Conservation (phyloP, 2,329 filamentous ascomycete genomes). For the Hypoxylon sp. region DNA sequence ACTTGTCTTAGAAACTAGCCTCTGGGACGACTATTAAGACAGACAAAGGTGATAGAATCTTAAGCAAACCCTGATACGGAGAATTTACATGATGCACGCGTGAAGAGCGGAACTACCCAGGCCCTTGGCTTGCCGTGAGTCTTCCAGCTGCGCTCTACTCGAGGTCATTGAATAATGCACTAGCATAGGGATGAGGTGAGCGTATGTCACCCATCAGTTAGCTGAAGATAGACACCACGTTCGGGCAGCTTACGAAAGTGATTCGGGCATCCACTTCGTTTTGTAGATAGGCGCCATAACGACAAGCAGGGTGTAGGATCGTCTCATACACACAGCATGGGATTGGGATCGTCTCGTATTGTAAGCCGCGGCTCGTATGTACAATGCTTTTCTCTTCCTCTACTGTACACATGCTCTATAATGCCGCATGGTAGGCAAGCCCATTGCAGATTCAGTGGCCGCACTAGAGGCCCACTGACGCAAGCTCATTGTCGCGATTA, state of each 20-base stretch:
- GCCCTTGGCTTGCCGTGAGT: not conserved
- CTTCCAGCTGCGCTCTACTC: not conserved
- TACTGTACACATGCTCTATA: conserved; percentile 40
- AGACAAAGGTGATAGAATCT: not conserved
- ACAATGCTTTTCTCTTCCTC: conserved; percentile 44
- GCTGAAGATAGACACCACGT: not conserved
- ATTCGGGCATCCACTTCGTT: not conserved
- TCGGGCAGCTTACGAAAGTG: not conserved
- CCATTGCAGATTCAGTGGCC: not conserved
- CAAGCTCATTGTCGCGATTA: conserved; percentile 47
- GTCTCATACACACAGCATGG: not conserved
- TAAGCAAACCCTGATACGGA: not conserved
- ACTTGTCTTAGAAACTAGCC: not conserved
- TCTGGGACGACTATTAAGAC: not conserved
- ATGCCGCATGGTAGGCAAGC: conserved; percentile 6
- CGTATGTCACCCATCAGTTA: not conserved
- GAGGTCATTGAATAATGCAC: not conserved
- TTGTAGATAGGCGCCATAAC: not conserved
- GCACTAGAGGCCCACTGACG: not conserved
- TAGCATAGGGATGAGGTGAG: not conserved
- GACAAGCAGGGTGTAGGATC: not conserved
- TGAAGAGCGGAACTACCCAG: not conserved
- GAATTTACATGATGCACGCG: not conserved
- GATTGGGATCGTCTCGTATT: conserved; percentile 5
- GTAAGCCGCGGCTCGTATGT: conserved; percentile 40